Conservation (phyloP, 148 eudicot genomes). For the Vaccinium vitisidaea region DNA sequence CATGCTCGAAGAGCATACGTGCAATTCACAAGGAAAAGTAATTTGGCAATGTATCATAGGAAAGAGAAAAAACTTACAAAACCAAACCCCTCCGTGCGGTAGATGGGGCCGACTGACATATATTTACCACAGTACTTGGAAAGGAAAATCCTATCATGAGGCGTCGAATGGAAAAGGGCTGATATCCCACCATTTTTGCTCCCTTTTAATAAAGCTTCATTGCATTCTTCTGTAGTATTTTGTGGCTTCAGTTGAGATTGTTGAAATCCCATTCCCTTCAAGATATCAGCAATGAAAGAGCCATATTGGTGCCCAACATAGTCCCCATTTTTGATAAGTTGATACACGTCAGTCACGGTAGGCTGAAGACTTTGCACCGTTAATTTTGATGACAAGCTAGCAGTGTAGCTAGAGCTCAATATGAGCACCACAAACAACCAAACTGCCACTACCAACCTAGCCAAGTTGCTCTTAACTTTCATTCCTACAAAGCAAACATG, state of each 20-base stretch:
- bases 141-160: constrained; percentile 15
- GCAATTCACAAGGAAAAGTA: background rate
- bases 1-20: no score
- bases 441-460: background rate
- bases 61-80: constrained; percentile 21
- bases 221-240: background rate
- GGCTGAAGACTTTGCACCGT: constrained; percentile 28
- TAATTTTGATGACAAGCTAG: constrained; percentile 24
- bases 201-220: constrained; percentile 19
- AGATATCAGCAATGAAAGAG: constrained; percentile 15
- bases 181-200: constrained; percentile 29
- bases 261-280: constrained; percentile 18
- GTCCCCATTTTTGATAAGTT: constrained; percentile 23
- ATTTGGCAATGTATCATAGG: background rate
- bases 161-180: constrained; percentile 16
- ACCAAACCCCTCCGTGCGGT: constrained; percentile 28
- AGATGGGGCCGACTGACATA: constrained; percentile 19
- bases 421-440: constrained; percentile 22
- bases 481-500: constrained; percentile 8
- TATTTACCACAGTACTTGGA: constrained; percentile 25
- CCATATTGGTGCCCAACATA: constrained; percentile 29
- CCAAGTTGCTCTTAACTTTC: constrained; percentile 22
- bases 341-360: constrained; percentile 16
- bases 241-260: constrained; percentile 1
- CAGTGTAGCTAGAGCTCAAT: constrained; percentile 26